Base-by-base conservation (phyloP, 139 green algal genomes). In the Picochlorum sp. region DNA sequence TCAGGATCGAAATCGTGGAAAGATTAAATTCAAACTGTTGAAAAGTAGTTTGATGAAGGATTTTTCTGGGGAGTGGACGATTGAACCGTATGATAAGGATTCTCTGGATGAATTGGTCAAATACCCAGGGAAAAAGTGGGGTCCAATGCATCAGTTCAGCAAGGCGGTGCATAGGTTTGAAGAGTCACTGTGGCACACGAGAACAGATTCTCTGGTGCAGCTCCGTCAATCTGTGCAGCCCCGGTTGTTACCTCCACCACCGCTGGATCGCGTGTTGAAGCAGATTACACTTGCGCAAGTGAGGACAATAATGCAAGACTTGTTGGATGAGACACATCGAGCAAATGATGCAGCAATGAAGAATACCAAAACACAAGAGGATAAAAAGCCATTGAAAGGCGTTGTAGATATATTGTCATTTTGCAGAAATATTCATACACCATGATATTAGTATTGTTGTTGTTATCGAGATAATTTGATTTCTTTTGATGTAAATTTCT, bases 211-310 rank as follows among this genome's bases (percentile, higher is more conserved):
- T 14, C 61, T 82, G n/a, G 78, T 88, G 50, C 69, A 76, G 34
- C 71, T 88, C 54, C 57, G 77, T 62, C 82, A 88, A 60, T 74
- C 57, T 50, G 54, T 88, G 31, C 50, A 66, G n/a, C 82, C 83
- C 1, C 45, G 38, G 0, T 45, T 79, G 5, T 20, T 62, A 15
- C 80, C 80, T 3, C 82, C 82, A 0, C 62, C 60, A 18, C 49
- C 78, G 0, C 20, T 89, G 18, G 65, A 74, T 47, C 55, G 60
- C 16, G 62, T 84, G 30, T 20, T 88, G 45, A 78, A 72, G 37
- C 63, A 68, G 31, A 84, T 86, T 49, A 73, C 75, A 6, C 67
- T 55, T 28, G 58, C 65, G 31, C 68, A 81, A 45, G 57, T 83
- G 28, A 58, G 24, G 3, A 63, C 66, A 0, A 65, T 86, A 18